These are phyloP conservation scores for Vigna mungo DNA, from an alignment of 306 rosid species.

Conservation along the genomic window DNA sequence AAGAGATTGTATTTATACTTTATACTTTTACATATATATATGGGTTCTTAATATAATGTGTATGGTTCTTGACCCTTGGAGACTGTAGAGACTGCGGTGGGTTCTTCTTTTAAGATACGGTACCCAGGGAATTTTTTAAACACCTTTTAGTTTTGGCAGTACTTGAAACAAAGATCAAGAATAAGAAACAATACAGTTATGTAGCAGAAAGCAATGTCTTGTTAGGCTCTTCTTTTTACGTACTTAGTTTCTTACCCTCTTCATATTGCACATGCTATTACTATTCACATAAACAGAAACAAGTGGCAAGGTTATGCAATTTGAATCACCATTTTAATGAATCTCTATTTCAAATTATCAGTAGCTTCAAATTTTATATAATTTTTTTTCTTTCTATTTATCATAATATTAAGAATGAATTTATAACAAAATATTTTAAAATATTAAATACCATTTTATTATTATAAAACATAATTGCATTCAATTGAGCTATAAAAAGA, in stretches of 20 bases:
- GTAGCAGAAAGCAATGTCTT: conserved; percentile 24
- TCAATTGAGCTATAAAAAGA: not conserved
- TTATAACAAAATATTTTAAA: not conserved
- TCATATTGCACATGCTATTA: not conserved
- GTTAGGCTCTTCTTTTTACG: conserved; percentile 58
- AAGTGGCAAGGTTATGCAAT: not conserved
- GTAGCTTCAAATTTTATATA: not conserved
- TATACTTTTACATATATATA: not conserved
- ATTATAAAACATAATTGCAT: not conserved
- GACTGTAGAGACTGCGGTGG: conserved; percentile 53
- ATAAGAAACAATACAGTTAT: conserved; percentile 1
- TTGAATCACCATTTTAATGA: not conserved
- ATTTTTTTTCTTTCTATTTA: too few relatives aligned
- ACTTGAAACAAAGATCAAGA: conserved; percentile 12
- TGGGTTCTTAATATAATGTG: conserved; percentile 21
- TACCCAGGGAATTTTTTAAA: not conserved
- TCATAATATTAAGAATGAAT: too few relatives aligned
- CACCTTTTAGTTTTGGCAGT: conserved; percentile 49
- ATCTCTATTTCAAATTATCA: not conserved
- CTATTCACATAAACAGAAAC: conserved; percentile 17
- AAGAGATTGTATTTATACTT: conserved; percentile 11
- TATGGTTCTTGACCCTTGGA: conserved; percentile 47
- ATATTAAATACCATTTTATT: not conserved
- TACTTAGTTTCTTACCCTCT: conserved; percentile 32
- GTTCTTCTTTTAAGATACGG: conserved; percentile 75